Base-by-base conservation (phyloP, 2,329 filamentous ascomycete genomes). In the Cordyceps militaris region DNA sequence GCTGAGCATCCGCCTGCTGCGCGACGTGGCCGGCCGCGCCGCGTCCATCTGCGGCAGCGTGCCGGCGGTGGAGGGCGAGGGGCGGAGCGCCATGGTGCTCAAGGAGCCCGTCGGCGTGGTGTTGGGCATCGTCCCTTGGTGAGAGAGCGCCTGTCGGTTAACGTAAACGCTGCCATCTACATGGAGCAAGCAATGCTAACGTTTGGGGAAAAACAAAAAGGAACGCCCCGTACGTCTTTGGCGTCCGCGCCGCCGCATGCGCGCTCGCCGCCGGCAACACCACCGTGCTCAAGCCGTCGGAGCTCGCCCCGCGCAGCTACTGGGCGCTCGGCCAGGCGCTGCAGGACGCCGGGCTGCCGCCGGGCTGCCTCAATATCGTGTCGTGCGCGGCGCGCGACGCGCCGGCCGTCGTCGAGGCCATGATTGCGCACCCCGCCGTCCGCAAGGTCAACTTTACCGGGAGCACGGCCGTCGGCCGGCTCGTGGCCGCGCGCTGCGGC, bases 361-460 rank as follows among this genome's bases (percentile, higher is more conserved):
- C 66, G 0, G 76, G 75, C 1, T 69, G 69, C 11, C 56, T 76
- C 6, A 78, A 78, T 60, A 61, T 71, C 16, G 49, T 78, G 6
- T 61, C 69, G 21, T 63, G 69, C 46, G 61, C 60, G 0, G 67
- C 68, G 70, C 72, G 53, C 11, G 36, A 40, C 36, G 74, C 70
- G 0, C 62, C 70, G 0, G 64, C 61, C 2, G 63, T 74, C 6
- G 72, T 69, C 1, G 66, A 73, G 23, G 56, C 65, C 2, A 57
- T 77, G 36, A 73, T 78, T 46, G 63, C 24, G 24, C 55, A 51
- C 21, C 47, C 55, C 3, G 46, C 24, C 9, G 47, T 57, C 19
- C 34, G 46, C 26, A 95, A 95, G 74, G 79, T 96, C 69, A 94
- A 91, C 73, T 96, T 95, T 71, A 96, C 91, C 0, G 91, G 91